Percentiles rank a stretch among this genome's conserved stretches.
Conservation (phyloP, 139 green algal genomes). For the Prasinococcaceae sp. region DNA sequence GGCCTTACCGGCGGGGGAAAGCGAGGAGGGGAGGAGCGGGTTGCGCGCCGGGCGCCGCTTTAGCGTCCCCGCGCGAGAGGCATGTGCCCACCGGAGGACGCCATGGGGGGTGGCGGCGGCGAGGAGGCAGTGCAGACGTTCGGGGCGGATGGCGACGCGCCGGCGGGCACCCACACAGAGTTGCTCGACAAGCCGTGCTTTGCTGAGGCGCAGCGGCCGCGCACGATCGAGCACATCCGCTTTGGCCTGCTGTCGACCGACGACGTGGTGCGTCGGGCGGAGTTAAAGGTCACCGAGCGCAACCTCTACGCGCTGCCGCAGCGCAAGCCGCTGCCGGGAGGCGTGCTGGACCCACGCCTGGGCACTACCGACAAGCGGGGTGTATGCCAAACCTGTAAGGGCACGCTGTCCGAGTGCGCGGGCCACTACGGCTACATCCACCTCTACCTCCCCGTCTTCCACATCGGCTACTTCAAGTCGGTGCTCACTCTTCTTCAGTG, state of each 20-base stretch:
- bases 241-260: constrained; percentile 67
- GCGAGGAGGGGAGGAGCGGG: too few species aligned
- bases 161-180: too few species aligned
- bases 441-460: constrained; percentile 94
- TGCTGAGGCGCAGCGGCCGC: too few species aligned
- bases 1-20: too few species aligned
- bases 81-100: too few species aligned
- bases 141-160: too few species aligned
- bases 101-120: too few species aligned
- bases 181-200: too few species aligned
- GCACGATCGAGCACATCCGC: too few species aligned
- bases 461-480: constrained; percentile 95
- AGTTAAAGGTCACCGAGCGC: constrained; percentile 75
- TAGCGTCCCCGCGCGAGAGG: too few species aligned
- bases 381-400: constrained; percentile 77
- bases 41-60: too few species aligned
- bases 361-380: constrained; percentile 46
- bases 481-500: constrained; percentile 67
- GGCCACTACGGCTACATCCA: constrained; percentile 92
- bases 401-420: constrained; percentile 78
- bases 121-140: too few species aligned
- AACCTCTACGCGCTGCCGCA: constrained; percentile 83
- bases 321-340: constrained; percentile 53
- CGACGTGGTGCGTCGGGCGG: constrained; percentile 67
- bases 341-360: constrained; percentile 73